phyloP scores from a whole-genome alignment of 495 filamentous ascomycete species.

The Penicillium steckii region DNA sequence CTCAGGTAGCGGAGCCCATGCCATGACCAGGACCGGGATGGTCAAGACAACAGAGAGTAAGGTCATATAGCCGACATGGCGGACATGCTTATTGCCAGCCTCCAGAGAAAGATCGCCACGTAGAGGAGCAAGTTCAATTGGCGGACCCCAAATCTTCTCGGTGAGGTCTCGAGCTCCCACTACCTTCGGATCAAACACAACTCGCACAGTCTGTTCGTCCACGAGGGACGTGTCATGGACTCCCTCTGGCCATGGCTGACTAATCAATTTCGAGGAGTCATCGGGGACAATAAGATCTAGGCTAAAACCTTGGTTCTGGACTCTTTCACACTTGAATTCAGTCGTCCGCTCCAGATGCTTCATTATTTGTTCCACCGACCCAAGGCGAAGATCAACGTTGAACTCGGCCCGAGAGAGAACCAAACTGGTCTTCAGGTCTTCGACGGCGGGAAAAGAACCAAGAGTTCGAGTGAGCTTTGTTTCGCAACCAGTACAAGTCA shows the following conservation, averaged over 20 bases:
- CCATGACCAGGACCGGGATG: conserved; percentile 72
- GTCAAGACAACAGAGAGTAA: conserved; percentile 60
- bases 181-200: conserved; percentile 54
- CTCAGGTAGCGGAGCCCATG: conserved; percentile 60
- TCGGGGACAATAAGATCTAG: conserved; percentile 48
- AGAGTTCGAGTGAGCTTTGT: conserved; percentile 54
- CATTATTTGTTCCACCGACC: conserved; percentile 43
- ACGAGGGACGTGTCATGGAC: conserved; percentile 44
- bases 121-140: conserved; percentile 48
- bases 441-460: conserved; percentile 35
- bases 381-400: conserved; percentile 43
- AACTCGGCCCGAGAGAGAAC: conserved; percentile 63
- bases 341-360: conserved; percentile 53
- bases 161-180: conserved; percentile 59
- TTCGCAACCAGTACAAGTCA: conserved; percentile 69
- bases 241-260: conserved; percentile 37
- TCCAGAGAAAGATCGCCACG: conserved; percentile 44
- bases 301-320: conserved; percentile 43
- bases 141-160: conserved; percentile 34
- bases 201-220: conserved; percentile 44
- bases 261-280: conserved; percentile 23
- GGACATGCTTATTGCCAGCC: conserved; percentile 60
- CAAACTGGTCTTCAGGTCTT: conserved; percentile 58
- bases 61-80: conserved; percentile 55
- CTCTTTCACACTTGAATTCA: conserved; percentile 56